Conservation (phyloP, 2,329 filamentous ascomycete genomes). For the Colletotrichum melonis region DNA sequence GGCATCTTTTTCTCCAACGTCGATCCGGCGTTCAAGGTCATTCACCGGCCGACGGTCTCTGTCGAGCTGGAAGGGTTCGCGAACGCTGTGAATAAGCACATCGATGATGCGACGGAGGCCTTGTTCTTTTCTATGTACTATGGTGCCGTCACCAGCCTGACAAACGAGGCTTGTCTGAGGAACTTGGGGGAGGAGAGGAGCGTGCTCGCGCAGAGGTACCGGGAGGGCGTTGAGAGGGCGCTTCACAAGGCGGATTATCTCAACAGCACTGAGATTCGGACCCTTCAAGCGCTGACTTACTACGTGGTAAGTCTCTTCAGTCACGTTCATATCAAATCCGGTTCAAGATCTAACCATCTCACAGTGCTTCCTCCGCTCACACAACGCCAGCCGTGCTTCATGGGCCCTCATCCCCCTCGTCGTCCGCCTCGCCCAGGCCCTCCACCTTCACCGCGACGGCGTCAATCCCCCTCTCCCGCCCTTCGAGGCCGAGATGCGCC, state of each 20-base stretch:
- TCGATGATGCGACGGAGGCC: constrained; percentile 44
- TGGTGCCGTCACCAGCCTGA: constrained; percentile 49
- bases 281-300: constrained; percentile 54
- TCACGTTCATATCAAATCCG: too few relatives aligned
- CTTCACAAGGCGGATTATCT: constrained; percentile 57
- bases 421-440: constrained; percentile 56
- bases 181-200: constrained; percentile 49
- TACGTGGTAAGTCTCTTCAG: constrained; percentile 46
- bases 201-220: constrained; percentile 45
- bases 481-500: constrained; percentile 69
- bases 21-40: constrained; percentile 56
- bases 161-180: constrained; percentile 43
- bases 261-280: constrained; percentile 51
- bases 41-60: constrained; percentile 54
- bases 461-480: constrained; percentile 49
- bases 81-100: constrained; percentile 38
- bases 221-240: constrained; percentile 49
- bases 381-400: constrained; percentile 50
- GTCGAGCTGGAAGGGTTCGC: constrained; percentile 43
- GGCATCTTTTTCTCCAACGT: constrained; percentile 52
- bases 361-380: constrained; percentile 51
- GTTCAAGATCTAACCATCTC: background rate
- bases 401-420: constrained; percentile 55
- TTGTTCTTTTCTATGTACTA: constrained; percentile 58
- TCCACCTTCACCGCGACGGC: constrained; percentile 56